phyloP scores from a whole-genome alignment of 2,329 filamentous ascomycete genomes.

The Albophoma yamanashiensis region DNA sequence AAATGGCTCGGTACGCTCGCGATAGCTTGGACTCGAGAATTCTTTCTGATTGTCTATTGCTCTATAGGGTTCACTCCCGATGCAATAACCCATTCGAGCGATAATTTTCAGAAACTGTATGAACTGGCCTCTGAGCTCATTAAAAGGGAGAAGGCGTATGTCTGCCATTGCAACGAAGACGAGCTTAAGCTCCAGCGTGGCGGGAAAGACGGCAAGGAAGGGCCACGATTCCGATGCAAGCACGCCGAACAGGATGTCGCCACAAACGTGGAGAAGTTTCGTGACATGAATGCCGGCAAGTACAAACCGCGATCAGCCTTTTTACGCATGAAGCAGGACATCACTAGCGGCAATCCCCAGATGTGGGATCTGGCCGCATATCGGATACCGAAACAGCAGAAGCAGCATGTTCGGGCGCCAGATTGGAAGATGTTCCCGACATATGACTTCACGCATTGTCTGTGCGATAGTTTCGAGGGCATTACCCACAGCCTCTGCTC shows the following conservation, averaged over 20 bases:
- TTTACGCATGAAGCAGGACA: slow-evolving; percentile 88
- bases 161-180: slow-evolving; percentile 71
- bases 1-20: slow-evolving; percentile 43
- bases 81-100: slow-evolving; percentile 69
- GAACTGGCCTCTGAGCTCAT: slow-evolving; percentile 78
- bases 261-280: slow-evolving; percentile 71
- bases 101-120: slow-evolving; percentile 78
- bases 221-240: slow-evolving; percentile 65
- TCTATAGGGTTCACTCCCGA: slow-evolving; percentile 36
- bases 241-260: slow-evolving; percentile 68
- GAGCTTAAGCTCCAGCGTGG: slow-evolving; percentile 84
- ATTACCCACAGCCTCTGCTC: slow-evolving; percentile 93
- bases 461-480: slow-evolving; percentile 84
- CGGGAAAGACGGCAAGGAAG: slow-evolving; percentile 54
- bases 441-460: slow-evolving; percentile 84
- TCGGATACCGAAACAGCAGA: slow-evolving; percentile 68
- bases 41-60: neutral
- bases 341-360: slow-evolving; percentile 74
- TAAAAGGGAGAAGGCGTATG: slow-evolving; percentile 55
- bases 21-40: neutral
- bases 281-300: slow-evolving; percentile 83
- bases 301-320: slow-evolving; percentile 78
- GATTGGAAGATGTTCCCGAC: slow-evolving; percentile 93
- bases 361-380: slow-evolving; percentile 97
- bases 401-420: slow-evolving; percentile 46